These are phyloP conservation scores for Dendrostoma leiphaemia DNA, from an alignment of 2,329 filamentous ascomycete genomes.

Conservation along the genomic window DNA sequence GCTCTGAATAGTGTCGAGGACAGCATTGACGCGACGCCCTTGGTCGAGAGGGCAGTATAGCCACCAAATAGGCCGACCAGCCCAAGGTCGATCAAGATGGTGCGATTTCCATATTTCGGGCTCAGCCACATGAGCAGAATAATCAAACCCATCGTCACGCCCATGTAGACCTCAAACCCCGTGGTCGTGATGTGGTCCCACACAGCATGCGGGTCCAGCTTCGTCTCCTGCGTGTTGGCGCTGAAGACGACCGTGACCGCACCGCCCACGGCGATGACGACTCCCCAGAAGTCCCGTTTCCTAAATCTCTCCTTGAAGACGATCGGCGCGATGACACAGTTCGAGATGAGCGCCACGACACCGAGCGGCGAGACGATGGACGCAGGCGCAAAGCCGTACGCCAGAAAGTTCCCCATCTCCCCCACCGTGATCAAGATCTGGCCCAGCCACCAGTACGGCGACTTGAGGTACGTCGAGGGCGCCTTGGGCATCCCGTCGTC, in stretches of 20 bases:
- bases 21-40: constrained; percentile 91
- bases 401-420: constrained; percentile 93
- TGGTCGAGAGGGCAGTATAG: constrained; percentile 95
- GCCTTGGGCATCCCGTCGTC: constrained; percentile 31
- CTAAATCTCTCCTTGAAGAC: constrained; percentile 92
- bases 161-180: constrained; percentile 90
- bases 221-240: constrained; percentile 84
- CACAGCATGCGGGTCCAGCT: constrained; percentile 85
- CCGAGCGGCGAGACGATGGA: constrained; percentile 96
- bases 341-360: constrained; percentile 94
- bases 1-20: constrained; percentile 87
- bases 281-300: constrained; percentile 79
- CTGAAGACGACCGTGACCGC: constrained; percentile 92
- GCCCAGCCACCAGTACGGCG: constrained; percentile 94
- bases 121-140: constrained; percentile 77
- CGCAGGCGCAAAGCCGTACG: constrained; percentile 95
- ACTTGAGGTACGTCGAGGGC: constrained; percentile 76
- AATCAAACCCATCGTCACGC: constrained; percentile 72
- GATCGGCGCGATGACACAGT: constrained; percentile 93
- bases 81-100: constrained; percentile 87
- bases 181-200: constrained; percentile 83
- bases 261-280: constrained; percentile 80
- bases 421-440: constrained; percentile 90
- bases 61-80: constrained; percentile 95
- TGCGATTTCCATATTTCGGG: constrained; percentile 77